Evolutionary conservation across 2,329 filamentous ascomycete genomes (phyloP).

Genomic region (Phyllosticta citriasiana): DNA sequence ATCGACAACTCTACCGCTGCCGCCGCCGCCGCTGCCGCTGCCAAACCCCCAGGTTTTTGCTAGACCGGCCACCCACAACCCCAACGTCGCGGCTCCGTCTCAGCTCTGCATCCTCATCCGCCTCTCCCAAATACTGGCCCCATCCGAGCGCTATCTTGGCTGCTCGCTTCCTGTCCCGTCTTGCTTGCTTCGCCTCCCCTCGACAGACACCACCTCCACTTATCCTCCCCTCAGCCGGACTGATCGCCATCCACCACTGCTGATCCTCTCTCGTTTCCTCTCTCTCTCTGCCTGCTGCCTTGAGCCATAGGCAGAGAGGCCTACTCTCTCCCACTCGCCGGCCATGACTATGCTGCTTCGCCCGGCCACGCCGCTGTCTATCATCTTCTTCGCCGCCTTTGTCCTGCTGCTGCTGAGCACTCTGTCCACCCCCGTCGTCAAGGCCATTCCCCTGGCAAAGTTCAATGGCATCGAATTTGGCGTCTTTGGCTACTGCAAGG

Average conservation of each 20-base stretch:
- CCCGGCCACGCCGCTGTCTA: conserved; percentile 81
- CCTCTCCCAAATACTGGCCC: background rate
- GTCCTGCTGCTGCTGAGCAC: conserved; percentile 75
- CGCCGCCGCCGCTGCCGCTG: background rate
- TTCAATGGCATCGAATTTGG: conserved; percentile 74
- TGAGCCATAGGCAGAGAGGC: conserved; percentile 4
- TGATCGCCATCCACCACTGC: background rate
- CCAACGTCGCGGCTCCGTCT: background rate
- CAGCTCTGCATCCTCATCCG: background rate
- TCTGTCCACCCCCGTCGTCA: conserved; percentile 83
- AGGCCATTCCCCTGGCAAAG: conserved; percentile 70
- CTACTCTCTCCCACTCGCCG: background rate
- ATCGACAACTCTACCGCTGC: background rate
- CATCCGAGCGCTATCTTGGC: background rate
- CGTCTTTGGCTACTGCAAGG: conserved; percentile 80
- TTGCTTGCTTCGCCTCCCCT: conserved; percentile 6
- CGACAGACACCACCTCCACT: background rate
- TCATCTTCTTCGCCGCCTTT: conserved; percentile 79
- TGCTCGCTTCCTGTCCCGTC: background rate
- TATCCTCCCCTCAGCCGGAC: background rate
- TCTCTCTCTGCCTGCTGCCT: conserved; percentile 5
- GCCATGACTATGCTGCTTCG: conserved; percentile 58
- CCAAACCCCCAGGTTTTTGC: background rate
- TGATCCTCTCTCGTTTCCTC: background rate
- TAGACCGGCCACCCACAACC: background rate